Conservation (phyloP, 805 yeast species). For the Yamadazyma sp. region DNA sequence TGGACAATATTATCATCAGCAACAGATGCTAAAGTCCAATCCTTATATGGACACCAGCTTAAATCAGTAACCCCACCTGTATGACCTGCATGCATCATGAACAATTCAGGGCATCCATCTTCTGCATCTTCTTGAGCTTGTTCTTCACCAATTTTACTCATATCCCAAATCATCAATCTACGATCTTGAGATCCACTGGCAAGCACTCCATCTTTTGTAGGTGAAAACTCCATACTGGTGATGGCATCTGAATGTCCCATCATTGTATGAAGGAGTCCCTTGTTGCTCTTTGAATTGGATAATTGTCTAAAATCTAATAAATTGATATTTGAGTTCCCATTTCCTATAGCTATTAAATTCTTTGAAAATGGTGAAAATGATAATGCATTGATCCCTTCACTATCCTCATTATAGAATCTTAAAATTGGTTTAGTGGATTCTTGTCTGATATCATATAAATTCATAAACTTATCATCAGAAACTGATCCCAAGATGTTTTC, state of each 20-base stretch:
- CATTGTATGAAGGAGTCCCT: constrained; percentile 60
- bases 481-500: constrained; percentile 62
- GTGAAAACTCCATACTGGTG: constrained; percentile 74
- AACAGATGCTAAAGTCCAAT: constrained; percentile 73
- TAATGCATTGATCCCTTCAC: constrained; percentile 54
- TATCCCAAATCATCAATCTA: constrained; percentile 78
- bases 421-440: constrained; percentile 21
- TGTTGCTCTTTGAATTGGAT: constrained; percentile 7
- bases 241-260: constrained; percentile 77
- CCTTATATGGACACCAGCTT: constrained; percentile 64
- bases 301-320: constrained; percentile 61
- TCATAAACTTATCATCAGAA: constrained; percentile 62
- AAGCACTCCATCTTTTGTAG: constrained; percentile 69
- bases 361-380: constrained; percentile 62
- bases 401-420: constrained; percentile 21
- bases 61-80: constrained; percentile 73
- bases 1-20: constrained; percentile 62
- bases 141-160: constrained; percentile 75
- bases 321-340: constrained; percentile 62
- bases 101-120: constrained; percentile 84
- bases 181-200: constrained; percentile 79
- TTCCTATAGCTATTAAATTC: constrained; percentile 65
- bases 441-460: constrained; percentile 53
- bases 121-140: constrained; percentile 85
- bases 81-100: constrained; percentile 94